Percentiles rank a stretch among this genome's conserved stretches.
phyloP scores from a whole-genome alignment of 2,329 filamentous ascomycete species.

The Grosmannia clavigera region DNA sequence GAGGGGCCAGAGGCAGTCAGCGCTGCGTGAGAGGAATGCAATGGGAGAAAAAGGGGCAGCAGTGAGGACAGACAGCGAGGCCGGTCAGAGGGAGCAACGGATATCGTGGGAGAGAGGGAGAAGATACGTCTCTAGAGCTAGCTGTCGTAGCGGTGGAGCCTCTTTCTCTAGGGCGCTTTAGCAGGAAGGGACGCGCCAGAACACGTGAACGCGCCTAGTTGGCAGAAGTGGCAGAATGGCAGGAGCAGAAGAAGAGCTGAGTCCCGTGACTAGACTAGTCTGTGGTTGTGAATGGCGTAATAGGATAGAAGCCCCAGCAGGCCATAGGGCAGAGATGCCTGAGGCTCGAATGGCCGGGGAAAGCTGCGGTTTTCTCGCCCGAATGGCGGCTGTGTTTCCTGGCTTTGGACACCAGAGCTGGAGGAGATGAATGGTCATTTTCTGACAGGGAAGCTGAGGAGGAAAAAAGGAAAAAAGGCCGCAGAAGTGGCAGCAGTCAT shows the following conservation, averaged over 20 bases:
- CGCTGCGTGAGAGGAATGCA: not conserved
- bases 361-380: not conserved
- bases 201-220: not conserved
- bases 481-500: not conserved
- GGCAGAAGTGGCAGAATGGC: not conserved
- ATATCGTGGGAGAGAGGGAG: not conserved
- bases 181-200: not conserved
- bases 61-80: not conserved
- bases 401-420: not conserved
- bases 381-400: not conserved
- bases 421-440: not conserved
- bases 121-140: too few species aligned
- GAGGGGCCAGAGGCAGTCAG: not conserved
- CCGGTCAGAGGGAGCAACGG: not conserved
- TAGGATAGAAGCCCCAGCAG: not conserved
- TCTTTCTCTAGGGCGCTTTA: not conserved
- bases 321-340: too few species aligned
- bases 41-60: not conserved
- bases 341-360: not conserved
- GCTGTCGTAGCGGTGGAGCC: not conserved
- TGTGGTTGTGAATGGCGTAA: not conserved
- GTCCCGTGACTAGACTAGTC: not conserved
- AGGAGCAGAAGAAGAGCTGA: too few species aligned
- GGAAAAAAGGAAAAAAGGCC: not conserved
- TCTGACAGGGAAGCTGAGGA: not conserved